Evolutionary conservation across 306 rosid genomes (phyloP).

Genomic region (Alnus glutinosa): DNA sequence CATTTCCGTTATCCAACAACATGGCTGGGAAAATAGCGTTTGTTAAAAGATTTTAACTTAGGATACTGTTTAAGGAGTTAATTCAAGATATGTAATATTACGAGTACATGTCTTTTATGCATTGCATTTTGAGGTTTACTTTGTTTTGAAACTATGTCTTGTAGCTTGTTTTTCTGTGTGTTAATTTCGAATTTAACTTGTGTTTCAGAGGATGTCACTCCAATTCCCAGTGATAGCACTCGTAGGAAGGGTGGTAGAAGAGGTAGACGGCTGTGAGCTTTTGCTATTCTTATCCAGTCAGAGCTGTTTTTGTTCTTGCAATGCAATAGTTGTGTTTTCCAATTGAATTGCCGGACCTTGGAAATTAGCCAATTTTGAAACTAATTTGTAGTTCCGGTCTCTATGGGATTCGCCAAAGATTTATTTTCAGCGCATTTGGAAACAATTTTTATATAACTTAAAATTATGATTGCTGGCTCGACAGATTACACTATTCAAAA

Average conservation of each 20-base stretch:
- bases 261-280: slow-evolving; percentile 69
- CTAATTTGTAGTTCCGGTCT: slow-evolving; percentile 31
- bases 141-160: background rate
- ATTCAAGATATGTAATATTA: background rate
- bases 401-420: slow-evolving; percentile 5
- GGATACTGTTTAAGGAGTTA: background rate
- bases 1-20: too few relatives aligned
- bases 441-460: background rate
- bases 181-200: background rate
- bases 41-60: background rate
- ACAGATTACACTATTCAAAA: background rate
- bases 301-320: slow-evolving; percentile 5
- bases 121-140: background rate
- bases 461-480: background rate
- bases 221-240: slow-evolving; percentile 79
- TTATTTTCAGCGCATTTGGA: slow-evolving; percentile 12
- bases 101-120: background rate
- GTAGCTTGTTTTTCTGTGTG: background rate
- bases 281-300: slow-evolving; percentile 16
- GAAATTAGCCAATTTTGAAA: slow-evolving; percentile 36
- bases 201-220: slow-evolving; percentile 83
- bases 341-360: slow-evolving; percentile 20
- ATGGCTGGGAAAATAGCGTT: background rate
- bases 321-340: slow-evolving; percentile 16
- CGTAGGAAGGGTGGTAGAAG: slow-evolving; percentile 90